Percentiles rank a stretch among this genome's conserved stretches.
Evolutionary conservation across 306 rosid species (phyloP).

Genomic region (Fragaria nilgerrensis): DNA sequence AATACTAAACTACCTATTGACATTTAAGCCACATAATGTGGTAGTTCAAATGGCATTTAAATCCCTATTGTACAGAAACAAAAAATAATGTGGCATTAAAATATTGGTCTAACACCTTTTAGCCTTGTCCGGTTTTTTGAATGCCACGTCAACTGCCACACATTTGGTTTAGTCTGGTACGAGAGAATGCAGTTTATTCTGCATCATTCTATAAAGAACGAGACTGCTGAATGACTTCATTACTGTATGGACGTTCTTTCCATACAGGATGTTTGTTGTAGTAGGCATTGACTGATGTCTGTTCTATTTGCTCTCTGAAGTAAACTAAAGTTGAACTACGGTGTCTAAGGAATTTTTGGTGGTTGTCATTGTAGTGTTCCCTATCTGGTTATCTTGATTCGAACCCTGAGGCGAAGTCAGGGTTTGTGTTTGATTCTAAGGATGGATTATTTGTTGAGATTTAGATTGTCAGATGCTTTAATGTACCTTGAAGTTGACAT

Average conservation of each 20-base stretch:
- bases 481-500: slow-evolving; percentile 1
- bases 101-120: no score
- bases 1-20: not conserved
- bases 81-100: no score
- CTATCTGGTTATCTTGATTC: not conserved
- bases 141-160: no score
- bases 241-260: no score
- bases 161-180: no score
- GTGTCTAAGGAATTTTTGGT: not conserved
- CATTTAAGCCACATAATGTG: not conserved
- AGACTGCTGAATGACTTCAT: not conserved
- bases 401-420: not conserved
- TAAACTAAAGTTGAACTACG: not conserved
- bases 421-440: not conserved
- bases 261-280: no score
- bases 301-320: not conserved
- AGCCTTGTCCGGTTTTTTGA: no score
- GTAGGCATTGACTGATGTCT: not conserved
- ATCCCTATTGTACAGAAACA: no score
- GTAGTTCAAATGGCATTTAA: not conserved
- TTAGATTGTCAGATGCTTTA: not conserved
- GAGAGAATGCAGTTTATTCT: not conserved
- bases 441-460: not conserved
- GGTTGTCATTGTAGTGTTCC: not conserved
- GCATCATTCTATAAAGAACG: not conserved